Evolutionary conservation across 1,284 basidiomycete genomes (phyloP).

Genomic region (Cryptococcus deneoformans): DNA sequence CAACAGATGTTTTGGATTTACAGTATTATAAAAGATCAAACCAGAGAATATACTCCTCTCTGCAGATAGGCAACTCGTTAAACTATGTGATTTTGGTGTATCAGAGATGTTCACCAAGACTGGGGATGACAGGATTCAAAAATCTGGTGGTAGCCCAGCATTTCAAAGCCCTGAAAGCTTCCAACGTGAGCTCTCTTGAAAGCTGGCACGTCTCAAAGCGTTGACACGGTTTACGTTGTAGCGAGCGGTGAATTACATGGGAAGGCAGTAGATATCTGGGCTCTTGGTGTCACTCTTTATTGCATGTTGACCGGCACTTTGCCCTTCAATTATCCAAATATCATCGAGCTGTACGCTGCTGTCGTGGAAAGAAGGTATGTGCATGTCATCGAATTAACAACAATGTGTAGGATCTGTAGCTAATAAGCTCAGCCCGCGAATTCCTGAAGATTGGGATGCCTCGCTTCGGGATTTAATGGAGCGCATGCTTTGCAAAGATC

Average conservation of each 20-base stretch:
- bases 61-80: conserved; percentile 52
- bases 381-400: neutral
- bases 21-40: conserved; percentile 46
- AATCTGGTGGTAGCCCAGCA: conserved; percentile 55
- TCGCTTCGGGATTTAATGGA: conserved; percentile 44
- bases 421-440: conserved; percentile 25
- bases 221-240: no score
- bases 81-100: conserved; percentile 59
- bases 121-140: conserved; percentile 51
- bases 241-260: conserved; percentile 45
- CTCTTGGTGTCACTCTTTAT: conserved; percentile 57
- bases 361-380: conserved; percentile 52
- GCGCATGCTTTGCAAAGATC: conserved; percentile 49
- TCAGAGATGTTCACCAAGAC: conserved; percentile 55
- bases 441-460: conserved; percentile 44
- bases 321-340: conserved; percentile 54
- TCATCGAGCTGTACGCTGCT: conserved; percentile 53
- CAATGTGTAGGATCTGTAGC: neutral
- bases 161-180: conserved; percentile 57
- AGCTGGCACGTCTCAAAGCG: no score
- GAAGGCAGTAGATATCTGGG: conserved; percentile 57
- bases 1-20: neutral
- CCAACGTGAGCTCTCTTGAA: conserved; percentile 20
- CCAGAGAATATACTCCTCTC: conserved; percentile 57
- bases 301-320: conserved; percentile 55